Evolutionary conservation across 2,329 filamentous ascomycete species (phyloP), one percentile per base, ranked within the genome.

Genomic region (Cadophora sp.): DNA sequence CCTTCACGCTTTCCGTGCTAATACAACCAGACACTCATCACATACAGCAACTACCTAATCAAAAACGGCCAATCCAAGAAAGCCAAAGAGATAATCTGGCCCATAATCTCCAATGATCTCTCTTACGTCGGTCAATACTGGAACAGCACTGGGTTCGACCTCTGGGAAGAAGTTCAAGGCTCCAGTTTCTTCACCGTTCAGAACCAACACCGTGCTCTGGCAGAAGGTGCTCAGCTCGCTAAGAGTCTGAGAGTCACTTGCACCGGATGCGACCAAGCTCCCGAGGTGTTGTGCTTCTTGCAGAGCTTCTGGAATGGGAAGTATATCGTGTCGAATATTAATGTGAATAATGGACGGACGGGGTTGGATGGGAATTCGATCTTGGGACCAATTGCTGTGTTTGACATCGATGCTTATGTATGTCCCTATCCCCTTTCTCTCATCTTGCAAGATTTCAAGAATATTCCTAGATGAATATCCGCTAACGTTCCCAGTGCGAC

Each of bases 131-230:
- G 87, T 0, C 86, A 92, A 74, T 91, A 92, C 80, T 92, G 89
- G 88, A 86, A 84, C 66, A 78, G 82, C 69, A 83, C 83, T 5
- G 83, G 83, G 0, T 95, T 89, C 73, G 92, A 96, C 76, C 83
- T 96, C 6, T 96, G 93, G 93, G 92, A 96, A 76, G 92, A 96
- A 77, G 86, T 92, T 7, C 82, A 84, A n/a, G 91, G 91, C 58
- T 89, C 87, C 24, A 93, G 91, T 0, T 96, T 94, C 82, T 96
- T 95, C 79, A 95, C 92, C 1, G 80, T 88, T 43, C 86, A 89
- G 4, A 85, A 85, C 53, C 87, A 91, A 68, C 88, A 94, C 75
- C 71, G 73, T 39, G 82, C 87, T 33, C 80, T 90, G 11, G 80
- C 87, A 1, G 86, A 92, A 79, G 92, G 92, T 8, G 85, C 83